Evolutionary conservation across 352 stramenopile genomes (phyloP).

Genomic region (Globisporangium spiculum): DNA sequence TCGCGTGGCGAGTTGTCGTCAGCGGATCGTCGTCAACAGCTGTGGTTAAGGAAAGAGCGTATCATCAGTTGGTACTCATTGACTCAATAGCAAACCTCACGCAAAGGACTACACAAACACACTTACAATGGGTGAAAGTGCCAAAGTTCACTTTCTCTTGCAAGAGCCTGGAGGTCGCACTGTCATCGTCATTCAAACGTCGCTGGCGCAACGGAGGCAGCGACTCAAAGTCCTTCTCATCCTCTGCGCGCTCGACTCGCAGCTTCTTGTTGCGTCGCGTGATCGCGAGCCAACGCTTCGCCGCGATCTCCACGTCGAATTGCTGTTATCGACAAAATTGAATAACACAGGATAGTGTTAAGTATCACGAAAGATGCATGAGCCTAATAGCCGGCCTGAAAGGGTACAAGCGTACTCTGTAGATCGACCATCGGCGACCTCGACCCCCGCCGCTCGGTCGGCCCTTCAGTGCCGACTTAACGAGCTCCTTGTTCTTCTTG

Average conservation of each 20-base stretch:
- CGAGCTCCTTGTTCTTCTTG: constrained; percentile 29
- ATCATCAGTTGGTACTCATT: background rate
- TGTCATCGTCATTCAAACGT: background rate
- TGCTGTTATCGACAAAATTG: constrained; percentile 28
- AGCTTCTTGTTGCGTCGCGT: constrained; percentile 59
- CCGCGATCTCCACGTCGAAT: constrained; percentile 64
- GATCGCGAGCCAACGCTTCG: constrained; percentile 53
- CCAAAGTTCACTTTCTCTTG: constrained; percentile 33
- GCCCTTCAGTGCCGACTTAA: constrained; percentile 57
- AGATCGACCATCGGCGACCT: constrained; percentile 66
- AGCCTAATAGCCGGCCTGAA: background rate
- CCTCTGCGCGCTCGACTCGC: constrained; percentile 36
- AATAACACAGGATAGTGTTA: background rate
- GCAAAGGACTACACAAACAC: background rate
- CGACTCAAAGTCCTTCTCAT: constrained; percentile 65
- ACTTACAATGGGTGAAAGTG: constrained; percentile 29
- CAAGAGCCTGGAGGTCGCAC: constrained; percentile 7
- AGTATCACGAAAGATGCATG: background rate
- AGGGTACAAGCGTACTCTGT: constrained; percentile 33
- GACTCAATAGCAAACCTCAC: background rate
- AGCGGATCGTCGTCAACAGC: constrained; percentile 36
- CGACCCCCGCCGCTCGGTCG: constrained; percentile 37
- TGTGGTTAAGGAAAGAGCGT: background rate
- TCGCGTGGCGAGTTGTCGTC: constrained; percentile 32
- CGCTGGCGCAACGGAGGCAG: constrained; percentile 36